phyloP scores from a whole-genome alignment of 2,329 filamentous ascomycete species.

The Apiospora kogelbergensis region DNA sequence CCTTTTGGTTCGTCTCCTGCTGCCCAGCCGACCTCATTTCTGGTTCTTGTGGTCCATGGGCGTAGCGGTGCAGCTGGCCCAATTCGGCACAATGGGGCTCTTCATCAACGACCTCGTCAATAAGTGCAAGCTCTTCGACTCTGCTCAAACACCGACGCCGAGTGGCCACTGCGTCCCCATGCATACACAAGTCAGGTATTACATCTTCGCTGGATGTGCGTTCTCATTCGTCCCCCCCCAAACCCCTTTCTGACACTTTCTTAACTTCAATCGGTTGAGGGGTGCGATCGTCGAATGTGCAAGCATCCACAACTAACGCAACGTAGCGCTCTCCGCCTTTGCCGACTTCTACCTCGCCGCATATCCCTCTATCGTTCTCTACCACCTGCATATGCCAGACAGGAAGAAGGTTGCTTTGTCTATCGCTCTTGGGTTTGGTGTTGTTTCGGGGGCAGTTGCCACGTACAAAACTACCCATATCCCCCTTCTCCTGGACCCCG shows the following conservation, averaged over 20 bases:
- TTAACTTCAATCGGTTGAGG: not conserved
- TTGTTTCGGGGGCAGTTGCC: slow-evolving; percentile 30
- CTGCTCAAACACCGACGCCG: not conserved
- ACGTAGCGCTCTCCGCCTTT: slow-evolving; percentile 32
- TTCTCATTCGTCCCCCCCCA: not conserved
- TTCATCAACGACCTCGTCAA: not conserved
- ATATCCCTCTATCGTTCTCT: slow-evolving; percentile 39
- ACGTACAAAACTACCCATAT: slow-evolving; percentile 33
- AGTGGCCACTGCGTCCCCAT: not conserved
- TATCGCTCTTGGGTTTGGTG: slow-evolving; percentile 38
- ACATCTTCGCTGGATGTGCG: slow-evolving; percentile 32
- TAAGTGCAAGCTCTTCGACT: not conserved
- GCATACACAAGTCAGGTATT: not conserved
- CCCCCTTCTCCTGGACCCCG: slow-evolving; percentile 24
- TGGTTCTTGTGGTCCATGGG: slow-evolving; percentile 7
- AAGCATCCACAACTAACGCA: not conserved
- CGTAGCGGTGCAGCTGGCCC: not conserved
- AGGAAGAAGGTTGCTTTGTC: slow-evolving; percentile 41
- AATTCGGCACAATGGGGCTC: not conserved
- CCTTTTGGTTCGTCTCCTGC: not conserved
- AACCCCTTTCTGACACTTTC: not conserved
- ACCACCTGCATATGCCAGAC: slow-evolving; percentile 35
- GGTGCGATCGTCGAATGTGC: not conserved
- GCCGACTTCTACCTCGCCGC: slow-evolving; percentile 44
- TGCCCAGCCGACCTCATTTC: slow-evolving; percentile 5